Evolutionary conservation across 768 basidiomycete species (phyloP).

Genomic region (Guyanaporus albipodus): DNA sequence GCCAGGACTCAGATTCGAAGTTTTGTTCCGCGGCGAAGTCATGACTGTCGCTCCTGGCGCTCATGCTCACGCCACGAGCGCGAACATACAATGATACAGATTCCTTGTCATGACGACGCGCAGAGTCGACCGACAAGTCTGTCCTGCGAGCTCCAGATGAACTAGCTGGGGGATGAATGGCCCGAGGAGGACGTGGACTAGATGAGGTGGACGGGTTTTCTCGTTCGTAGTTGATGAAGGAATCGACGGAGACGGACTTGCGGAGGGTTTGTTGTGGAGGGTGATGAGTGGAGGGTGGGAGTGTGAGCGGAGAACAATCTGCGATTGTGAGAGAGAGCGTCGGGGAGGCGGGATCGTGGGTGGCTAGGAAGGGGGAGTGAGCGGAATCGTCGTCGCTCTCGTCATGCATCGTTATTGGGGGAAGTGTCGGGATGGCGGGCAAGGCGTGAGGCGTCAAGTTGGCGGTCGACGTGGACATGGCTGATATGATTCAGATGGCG

Average conservation of each 20-base stretch:
- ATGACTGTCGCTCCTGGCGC: slow-evolving; percentile 41
- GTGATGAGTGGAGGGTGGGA: slow-evolving; percentile 20
- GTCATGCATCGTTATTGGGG: slow-evolving; percentile 42
- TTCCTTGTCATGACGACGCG: slow-evolving; percentile 25
- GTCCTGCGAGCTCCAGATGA: slow-evolving; percentile 31
- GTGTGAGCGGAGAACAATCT: slow-evolving; percentile 1
- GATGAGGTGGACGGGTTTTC: slow-evolving; percentile 30
- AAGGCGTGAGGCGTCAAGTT: slow-evolving; percentile 25
- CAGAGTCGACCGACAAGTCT: slow-evolving; percentile 25
- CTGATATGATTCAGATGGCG: slow-evolving; percentile 12
- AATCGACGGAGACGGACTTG: slow-evolving; percentile 77
- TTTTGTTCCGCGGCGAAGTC: slow-evolving; percentile 39
- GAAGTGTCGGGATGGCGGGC: slow-evolving; percentile 40
- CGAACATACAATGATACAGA: slow-evolving; percentile 38
- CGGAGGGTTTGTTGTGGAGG: slow-evolving; percentile 41
- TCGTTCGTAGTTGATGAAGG: slow-evolving; percentile 51
- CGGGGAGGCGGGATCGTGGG: slow-evolving; percentile 39
- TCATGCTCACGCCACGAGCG: slow-evolving; percentile 54
- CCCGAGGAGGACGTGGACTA: slow-evolving; percentile 37
- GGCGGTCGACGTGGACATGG: slow-evolving; percentile 18
- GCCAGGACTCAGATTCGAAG: slow-evolving; percentile 53
- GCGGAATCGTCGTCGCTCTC: slow-evolving; percentile 22
- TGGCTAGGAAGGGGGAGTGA: slow-evolving; percentile 23
- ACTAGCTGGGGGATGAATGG: slow-evolving; percentile 34
- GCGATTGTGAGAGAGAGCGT: slow-evolving; percentile 27